Conservation (phyloP, 2,329 filamentous ascomycete species). For the Alternaria angustiovoidea region DNA sequence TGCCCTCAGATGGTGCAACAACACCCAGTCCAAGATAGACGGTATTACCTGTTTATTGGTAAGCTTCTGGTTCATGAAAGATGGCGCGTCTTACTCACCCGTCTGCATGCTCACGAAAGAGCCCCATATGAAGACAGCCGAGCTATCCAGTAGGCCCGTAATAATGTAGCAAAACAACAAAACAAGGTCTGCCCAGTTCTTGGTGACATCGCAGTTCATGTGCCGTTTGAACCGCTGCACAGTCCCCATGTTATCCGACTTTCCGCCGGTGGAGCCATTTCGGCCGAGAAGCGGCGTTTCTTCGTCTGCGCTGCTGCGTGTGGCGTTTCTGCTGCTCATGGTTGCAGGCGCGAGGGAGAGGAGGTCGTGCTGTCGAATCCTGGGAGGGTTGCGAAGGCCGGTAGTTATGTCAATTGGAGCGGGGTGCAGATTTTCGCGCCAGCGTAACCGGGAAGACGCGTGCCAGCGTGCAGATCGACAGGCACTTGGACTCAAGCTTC, state of each 20-base stretch:
- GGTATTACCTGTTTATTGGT: constrained; percentile 67
- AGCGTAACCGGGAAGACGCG: constrained; percentile 6
- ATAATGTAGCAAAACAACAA: constrained; percentile 78
- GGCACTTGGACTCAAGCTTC: constrained; percentile 36
- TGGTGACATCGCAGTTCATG: constrained; percentile 61
- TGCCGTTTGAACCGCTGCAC: constrained; percentile 38
- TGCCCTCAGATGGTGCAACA: constrained; percentile 61
- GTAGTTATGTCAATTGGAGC: constrained; percentile 20
- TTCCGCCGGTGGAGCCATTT: constrained; percentile 25
- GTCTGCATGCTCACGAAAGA: constrained; percentile 88
- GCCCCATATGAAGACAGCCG: constrained; percentile 78
- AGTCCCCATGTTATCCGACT: constrained; percentile 24
- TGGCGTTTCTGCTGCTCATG: constrained; percentile 25
- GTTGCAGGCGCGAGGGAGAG: constrained; percentile 11
- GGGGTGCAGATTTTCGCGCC: constrained; percentile 7
- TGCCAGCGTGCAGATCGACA: constrained; percentile 19
- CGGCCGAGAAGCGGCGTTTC: constrained; percentile 45
- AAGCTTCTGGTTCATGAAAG: constrained; percentile 14
- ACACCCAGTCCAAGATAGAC: constrained; percentile 80
- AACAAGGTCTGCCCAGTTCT: constrained; percentile 71
- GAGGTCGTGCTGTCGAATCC: constrained; percentile 8
- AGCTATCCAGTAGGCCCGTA: constrained; percentile 79
- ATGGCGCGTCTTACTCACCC: constrained; percentile 56
- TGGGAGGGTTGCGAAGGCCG: constrained; percentile 7
- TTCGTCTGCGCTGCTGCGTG: constrained; percentile 34